A percentile compares a stretch with the other conserved stretches of the same genome.
phyloP scores from a whole-genome alignment of 2,329 filamentous ascomycete species.

The Botrytis byssoidea region DNA sequence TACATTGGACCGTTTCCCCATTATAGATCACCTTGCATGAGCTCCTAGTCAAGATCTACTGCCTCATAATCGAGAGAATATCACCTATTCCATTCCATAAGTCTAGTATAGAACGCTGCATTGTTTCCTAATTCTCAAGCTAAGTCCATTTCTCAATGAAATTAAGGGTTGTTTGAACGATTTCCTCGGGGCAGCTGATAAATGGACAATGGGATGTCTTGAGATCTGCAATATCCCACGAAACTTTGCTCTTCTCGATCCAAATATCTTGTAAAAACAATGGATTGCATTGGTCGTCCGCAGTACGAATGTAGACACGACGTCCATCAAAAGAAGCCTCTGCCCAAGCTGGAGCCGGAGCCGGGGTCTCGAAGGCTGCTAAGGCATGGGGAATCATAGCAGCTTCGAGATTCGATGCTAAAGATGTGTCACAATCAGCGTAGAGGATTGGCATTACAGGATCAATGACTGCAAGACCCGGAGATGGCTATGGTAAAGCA shows the following conservation, averaged over 20 bases:
- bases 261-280: conserved; percentile 1
- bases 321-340: not conserved
- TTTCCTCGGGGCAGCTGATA: not conserved
- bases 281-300: not conserved
- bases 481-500: not conserved
- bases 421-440: not conserved
- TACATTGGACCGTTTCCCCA: not conserved
- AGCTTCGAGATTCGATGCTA: not conserved
- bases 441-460: not conserved
- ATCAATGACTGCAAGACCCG: not conserved
- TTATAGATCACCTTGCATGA: not conserved
- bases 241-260: not conserved
- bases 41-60: not conserved
- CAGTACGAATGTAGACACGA: not conserved
- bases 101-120: not conserved
- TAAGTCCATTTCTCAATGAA: not conserved
- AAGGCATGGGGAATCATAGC: conserved; percentile 1
- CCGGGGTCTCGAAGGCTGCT: not conserved
- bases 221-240: not conserved
- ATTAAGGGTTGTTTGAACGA: not conserved
- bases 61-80: not conserved
- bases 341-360: not conserved
- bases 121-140: too few relatives aligned
- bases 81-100: not conserved
- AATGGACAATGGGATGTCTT: conserved; percentile 4